Base-by-base conservation (phyloP, 345 rosid genomes). In the Firmiana major region DNA sequence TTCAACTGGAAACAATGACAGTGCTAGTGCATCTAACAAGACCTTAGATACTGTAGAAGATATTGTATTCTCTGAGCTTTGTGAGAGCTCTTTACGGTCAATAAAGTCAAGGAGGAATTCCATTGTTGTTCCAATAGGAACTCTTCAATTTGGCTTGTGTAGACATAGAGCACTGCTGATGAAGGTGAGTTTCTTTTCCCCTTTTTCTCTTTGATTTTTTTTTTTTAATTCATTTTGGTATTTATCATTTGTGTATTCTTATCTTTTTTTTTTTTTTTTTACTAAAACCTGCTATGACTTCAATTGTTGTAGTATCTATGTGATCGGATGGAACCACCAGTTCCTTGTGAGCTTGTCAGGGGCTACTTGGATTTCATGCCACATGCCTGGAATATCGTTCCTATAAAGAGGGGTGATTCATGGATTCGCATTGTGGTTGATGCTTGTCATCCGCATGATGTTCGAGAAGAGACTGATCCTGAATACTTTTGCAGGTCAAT, bases 301-400 rank as follows among this genome's bases (percentile, higher is more conserved):
- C 15, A 21, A 62, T 80, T 80, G 59, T 60, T 81, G n/a, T 77
- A 93, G 98, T 93, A 91, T 83, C 90, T 94, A 40, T 94, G 98
- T 74, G 98, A 94, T 64, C 87, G 98, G 51, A 90, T 93, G 93
- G 88, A 89, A 62, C 98, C 97, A 81, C 97, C 97, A 53, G 77
- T 94, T 54, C 97, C 93, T 22, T 94, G 98, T 71, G 98, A 94
- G 89, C 94, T 94, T 88, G 94, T 94, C 59, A 91, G 98, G 86
- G 98, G 98, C 28, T 94, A 94, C 85, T 82, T 93, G 80, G 97
- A 94, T 85, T 94, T 88, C 83, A 76, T 80, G 80, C 97, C 97
- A 36, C 98, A 93, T 87, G 97, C 97, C 26, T 94, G 98, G 98
- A 94, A 94, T 81, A 80, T 83, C 69, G 80, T 93, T 77, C 88